Conservation (phyloP, 1,284 basidiomycete species). For the Fereydounia khargensis region DNA sequence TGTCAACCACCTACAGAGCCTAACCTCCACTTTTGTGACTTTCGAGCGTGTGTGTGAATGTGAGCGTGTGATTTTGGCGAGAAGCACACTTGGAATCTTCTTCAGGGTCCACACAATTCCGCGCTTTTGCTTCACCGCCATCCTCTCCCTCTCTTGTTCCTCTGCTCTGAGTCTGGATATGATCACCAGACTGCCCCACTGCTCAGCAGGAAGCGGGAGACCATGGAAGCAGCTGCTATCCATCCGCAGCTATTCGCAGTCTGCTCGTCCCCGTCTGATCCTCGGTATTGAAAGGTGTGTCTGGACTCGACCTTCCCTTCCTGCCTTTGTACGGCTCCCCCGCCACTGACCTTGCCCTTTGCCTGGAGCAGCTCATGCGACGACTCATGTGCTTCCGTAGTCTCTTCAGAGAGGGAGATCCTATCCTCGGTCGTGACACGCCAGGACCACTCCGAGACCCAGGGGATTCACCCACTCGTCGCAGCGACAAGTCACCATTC, state of each 20-base stretch:
- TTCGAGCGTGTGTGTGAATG: not conserved
- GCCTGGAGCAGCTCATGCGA: constrained; percentile 42
- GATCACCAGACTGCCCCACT: no score
- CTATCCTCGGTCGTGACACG: constrained; percentile 41
- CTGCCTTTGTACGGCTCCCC: no score
- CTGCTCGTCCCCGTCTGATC: constrained; percentile 11
- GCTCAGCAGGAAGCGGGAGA: no score
- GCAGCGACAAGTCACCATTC: constrained; percentile 42
- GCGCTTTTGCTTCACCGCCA: not conserved
- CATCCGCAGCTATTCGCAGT: not conserved
- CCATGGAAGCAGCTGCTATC: no score
- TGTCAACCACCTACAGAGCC: no score
- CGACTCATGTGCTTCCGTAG: constrained; percentile 51
- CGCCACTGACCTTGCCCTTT: not conserved
- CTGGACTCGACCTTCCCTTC: not conserved
- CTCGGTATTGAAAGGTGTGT: constrained; percentile 50
- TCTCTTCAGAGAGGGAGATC: constrained; percentile 34
- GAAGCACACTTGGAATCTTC: no score
- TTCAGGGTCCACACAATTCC: no score
- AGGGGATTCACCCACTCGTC: constrained; percentile 48
- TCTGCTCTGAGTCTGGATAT: no score
- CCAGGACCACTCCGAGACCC: constrained; percentile 47
- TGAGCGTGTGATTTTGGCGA: no score
- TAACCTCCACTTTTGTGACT: no score
- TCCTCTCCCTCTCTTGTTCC: no score